phyloP scores from a whole-genome alignment of 2,329 filamentous ascomycete species.

The Lachnellula willkommii region DNA sequence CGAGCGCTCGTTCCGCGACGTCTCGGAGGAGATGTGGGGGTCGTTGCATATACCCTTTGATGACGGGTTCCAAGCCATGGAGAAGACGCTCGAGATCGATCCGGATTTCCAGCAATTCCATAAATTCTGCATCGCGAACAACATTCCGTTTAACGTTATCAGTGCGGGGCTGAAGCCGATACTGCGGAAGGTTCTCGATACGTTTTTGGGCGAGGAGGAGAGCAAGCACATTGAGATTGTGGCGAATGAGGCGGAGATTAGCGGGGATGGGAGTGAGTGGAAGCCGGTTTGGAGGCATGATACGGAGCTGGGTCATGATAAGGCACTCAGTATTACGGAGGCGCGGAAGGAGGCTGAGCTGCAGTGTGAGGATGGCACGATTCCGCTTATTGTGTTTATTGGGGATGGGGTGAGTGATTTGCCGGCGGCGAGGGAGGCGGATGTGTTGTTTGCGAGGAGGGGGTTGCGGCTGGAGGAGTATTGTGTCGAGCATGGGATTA shows the following conservation, averaged over 20 bases:
- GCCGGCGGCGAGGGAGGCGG: conserved; percentile 59
- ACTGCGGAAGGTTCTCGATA: conserved; percentile 55
- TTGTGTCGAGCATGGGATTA: conserved; percentile 55
- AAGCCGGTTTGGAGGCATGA: conserved; percentile 64
- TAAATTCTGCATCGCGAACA: conserved; percentile 55
- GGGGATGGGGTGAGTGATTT: conserved; percentile 65
- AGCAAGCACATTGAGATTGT: conserved; percentile 59
- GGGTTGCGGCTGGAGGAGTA: conserved; percentile 62
- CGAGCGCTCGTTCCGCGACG: conserved; percentile 61
- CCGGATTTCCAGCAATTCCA: conserved; percentile 60
- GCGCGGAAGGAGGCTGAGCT: conserved; percentile 50
- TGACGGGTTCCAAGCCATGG: conserved; percentile 61
- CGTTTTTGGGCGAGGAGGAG: conserved; percentile 57
- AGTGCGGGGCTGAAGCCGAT: conserved; percentile 63
- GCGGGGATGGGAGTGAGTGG: conserved; percentile 53
- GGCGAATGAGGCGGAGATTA: conserved; percentile 60
- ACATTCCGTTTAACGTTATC: conserved; percentile 65
- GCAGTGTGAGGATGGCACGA: conserved; percentile 52
- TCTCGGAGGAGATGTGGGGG: conserved; percentile 69
- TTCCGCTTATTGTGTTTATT: conserved; percentile 64
- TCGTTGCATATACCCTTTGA: conserved; percentile 62
- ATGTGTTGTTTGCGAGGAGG: conserved; percentile 62
- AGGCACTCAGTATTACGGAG: conserved; percentile 58
- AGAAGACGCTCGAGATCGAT: conserved; percentile 57
- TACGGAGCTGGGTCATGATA: conserved; percentile 61